Percentiles rank a stretch among this genome's conserved stretches.
Evolutionary conservation across 768 basidiomycete genomes (phyloP).

Genomic region (Hygrophorus russula): DNA sequence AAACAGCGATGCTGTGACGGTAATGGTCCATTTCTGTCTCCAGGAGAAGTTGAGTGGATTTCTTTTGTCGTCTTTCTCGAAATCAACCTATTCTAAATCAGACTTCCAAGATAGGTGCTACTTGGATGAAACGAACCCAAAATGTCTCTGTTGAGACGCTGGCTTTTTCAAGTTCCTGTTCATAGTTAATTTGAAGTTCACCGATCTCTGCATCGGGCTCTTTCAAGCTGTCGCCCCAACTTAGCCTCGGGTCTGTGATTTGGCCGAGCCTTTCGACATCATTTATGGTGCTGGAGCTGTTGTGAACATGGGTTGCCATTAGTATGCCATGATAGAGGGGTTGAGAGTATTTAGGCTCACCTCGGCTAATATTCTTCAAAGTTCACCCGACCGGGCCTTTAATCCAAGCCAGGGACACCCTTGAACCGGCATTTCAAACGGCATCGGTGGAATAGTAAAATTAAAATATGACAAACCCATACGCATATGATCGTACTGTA

Average conservation of each 20-base stretch:
- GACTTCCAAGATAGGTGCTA: not conserved
- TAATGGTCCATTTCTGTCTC: slow-evolving; percentile 30
- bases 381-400: too few species aligned
- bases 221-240: slow-evolving; percentile 19
- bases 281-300: too few species aligned
- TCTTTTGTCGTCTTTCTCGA: slow-evolving; percentile 23
- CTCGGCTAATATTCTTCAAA: too few species aligned
- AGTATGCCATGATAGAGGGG: too few species aligned
- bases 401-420: too few species aligned
- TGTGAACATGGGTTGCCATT: too few species aligned
- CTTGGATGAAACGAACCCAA: slow-evolving; percentile 3
- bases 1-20: slow-evolving; percentile 32
- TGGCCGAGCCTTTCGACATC: slow-evolving; percentile 18
- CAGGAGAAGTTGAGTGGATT: slow-evolving; percentile 29
- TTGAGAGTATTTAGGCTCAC: too few species aligned
- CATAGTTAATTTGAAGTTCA: slow-evolving; percentile 19
- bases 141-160: slow-evolving; percentile 11
- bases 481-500: too few species aligned
- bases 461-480: too few species aligned
- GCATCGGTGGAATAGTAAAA: too few species aligned
- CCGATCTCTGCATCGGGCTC: slow-evolving; percentile 17
- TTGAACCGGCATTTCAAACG: too few species aligned
- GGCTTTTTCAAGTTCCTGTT: slow-evolving; percentile 16
- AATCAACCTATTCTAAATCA: slow-evolving; percentile 24
- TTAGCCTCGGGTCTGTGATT: slow-evolving; percentile 27